Evolutionary conservation across 306 rosid species (phyloP).

Genomic region (Castanospermum australe): DNA sequence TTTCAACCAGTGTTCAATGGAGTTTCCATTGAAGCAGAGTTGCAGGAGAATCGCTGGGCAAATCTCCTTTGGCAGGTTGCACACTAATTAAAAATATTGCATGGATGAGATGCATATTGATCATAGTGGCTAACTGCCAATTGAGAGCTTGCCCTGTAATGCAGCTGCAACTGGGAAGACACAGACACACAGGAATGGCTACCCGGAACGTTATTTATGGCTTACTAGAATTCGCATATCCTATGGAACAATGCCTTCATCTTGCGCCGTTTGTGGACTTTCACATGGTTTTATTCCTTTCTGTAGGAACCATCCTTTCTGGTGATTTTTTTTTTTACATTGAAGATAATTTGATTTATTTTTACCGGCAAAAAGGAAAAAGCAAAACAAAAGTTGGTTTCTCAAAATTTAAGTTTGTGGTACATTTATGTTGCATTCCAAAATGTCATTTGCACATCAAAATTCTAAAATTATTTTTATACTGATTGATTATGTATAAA

Average conservation of each 20-base stretch:
- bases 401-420: not conserved
- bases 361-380: not conserved
- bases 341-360: not conserved
- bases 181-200: not conserved
- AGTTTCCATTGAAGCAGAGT: not conserved
- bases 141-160: conserved; percentile 64
- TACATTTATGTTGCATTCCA: conserved; percentile 5
- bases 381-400: not conserved
- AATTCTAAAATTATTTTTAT: no score
- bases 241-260: conserved; percentile 47
- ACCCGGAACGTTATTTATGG: conserved; percentile 17
- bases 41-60: conserved; percentile 64
- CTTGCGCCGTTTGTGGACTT: not conserved
- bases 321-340: not conserved
- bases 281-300: conserved; percentile 41
- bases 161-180: conserved; percentile 34
- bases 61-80: conserved; percentile 67
- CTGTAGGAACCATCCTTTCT: not conserved
- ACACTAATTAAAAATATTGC: conserved; percentile 30
- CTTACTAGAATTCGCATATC: conserved; percentile 47
- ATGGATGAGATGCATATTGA: not conserved
- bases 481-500: no score
- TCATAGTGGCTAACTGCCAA: conserved; percentile 57
- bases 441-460: no score
- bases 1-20: not conserved